Conservation (phyloP, 306 rosid genomes). For the Carpinus viminea region DNA sequence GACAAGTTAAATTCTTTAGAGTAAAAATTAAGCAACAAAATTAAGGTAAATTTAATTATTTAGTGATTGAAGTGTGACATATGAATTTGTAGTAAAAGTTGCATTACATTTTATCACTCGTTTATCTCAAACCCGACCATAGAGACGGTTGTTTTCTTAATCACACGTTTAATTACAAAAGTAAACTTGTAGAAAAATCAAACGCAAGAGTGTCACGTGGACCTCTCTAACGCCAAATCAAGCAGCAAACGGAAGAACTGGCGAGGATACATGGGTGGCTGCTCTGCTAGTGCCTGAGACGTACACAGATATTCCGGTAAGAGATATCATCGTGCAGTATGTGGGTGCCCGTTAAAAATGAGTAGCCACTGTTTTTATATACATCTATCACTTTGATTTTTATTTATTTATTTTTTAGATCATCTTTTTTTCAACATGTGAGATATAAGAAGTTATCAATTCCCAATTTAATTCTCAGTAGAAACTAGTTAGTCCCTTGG, state of each 20-base stretch:
- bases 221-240: slow-evolving; percentile 77
- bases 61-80: no score
- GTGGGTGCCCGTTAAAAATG: not conserved
- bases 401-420: not conserved
- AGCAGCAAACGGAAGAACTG: slow-evolving; percentile 80
- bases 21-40: no score
- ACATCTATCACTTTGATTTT: slow-evolving; percentile 6
- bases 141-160: not conserved
- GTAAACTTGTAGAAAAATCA: slow-evolving; percentile 11
- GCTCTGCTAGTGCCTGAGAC: slow-evolving; percentile 83
- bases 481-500: no score
- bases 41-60: no score
- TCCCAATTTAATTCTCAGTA: no score
- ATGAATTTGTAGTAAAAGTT: no score
- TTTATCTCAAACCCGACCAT: no score
- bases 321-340: slow-evolving; percentile 4
- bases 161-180: not conserved
- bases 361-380: not conserved
- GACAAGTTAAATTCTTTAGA: no score
- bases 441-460: no score
- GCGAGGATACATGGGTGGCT: slow-evolving; percentile 84
- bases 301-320: slow-evolving; percentile 1
- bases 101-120: no score
- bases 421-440: not conserved
- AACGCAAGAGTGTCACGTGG: slow-evolving; percentile 23